Base-by-base conservation (phyloP, 441 rosid species). In the Populus hybrid region DNA sequence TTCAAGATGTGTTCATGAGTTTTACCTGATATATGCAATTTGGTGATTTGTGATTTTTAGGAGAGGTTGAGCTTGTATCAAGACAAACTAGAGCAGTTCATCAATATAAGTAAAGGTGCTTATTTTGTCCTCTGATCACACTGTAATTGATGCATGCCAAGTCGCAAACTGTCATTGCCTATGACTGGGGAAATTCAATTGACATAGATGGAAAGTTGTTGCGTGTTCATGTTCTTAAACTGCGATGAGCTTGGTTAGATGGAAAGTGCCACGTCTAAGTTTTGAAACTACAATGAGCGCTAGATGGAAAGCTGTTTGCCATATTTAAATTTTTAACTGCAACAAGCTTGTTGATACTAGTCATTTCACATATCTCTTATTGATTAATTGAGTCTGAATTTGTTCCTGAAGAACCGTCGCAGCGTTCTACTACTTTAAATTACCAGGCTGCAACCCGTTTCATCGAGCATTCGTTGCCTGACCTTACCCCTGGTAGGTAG, bases 401-500 rank as follows among this genome's bases (percentile, higher is more conserved):
- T 67, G 70, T 79, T 77, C 38, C 70, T 81, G 84, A 77, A 92
- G 98, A 85, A 67, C 97, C 98, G 34, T 81, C 87, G 79, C 90
- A 86, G 35, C 97, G 93, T 70, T 90, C 95, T 8, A 83, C 97
- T 63, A 83, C 88, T 79, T 85, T 95, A 84, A 94, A 95, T 84
- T 86, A 84, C 84, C 92, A 76, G 78, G 99, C 97, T 67, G 93
- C 98, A 10, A 83, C 94, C 71, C 97, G 95, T 67, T 87, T 95
- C 87, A 94, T 94, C 26, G 90, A 88, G 76, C 97, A 94, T 86
- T 91, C 98, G 35, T 87, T 95, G 81, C 94, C 98, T 42, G 91
- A 90, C 83, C 98, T 95, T 75, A 89, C 95, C 21, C 83, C 92
- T 21, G 90, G 98, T 95, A 87, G 69, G 82, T 72, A 38, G 35